Conservation (phyloP, 306 rosid species). For the Cyclanthera cordifolia region DNA sequence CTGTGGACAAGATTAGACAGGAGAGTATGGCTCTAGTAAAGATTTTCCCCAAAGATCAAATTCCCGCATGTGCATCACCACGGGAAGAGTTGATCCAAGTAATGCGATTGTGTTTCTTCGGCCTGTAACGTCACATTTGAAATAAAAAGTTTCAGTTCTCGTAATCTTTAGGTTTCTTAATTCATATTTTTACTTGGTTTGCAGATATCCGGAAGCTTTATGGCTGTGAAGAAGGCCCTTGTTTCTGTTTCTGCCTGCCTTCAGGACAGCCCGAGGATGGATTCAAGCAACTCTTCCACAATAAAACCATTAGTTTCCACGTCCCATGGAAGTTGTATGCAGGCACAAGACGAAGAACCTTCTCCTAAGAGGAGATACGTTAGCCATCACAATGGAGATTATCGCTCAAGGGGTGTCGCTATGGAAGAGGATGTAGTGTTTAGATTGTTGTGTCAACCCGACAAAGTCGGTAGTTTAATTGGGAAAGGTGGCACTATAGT, state of each 20-base stretch:
- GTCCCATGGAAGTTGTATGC: slow-evolving; percentile 24
- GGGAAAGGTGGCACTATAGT: slow-evolving; percentile 83
- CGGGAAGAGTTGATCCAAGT: slow-evolving; percentile 72
- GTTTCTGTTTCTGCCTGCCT: slow-evolving; percentile 57
- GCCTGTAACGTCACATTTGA: neutral
- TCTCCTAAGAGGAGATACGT: slow-evolving; percentile 38
- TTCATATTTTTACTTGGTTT: neutral
- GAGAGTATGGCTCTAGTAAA: slow-evolving; percentile 66
- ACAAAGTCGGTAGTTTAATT: slow-evolving; percentile 79
- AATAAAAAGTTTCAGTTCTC: neutral
- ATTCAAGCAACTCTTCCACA: slow-evolving; percentile 31
- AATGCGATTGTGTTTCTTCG: neutral
- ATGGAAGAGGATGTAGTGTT: slow-evolving; percentile 76
- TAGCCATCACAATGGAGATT: slow-evolving; percentile 33
- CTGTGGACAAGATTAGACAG: slow-evolving; percentile 54
- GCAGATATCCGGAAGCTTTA: slow-evolving; percentile 56
- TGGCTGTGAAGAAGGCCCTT: slow-evolving; percentile 66
- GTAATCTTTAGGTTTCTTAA: neutral
- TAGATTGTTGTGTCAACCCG: slow-evolving; percentile 64
- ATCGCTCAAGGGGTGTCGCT: slow-evolving; percentile 43
- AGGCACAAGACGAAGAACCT: slow-evolving; percentile 38
- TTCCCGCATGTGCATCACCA: slow-evolving; percentile 34
- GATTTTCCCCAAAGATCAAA: slow-evolving; percentile 50
- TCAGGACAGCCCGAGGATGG: slow-evolving; percentile 37
- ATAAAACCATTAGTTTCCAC: slow-evolving; percentile 30